phyloP scores from a whole-genome alignment of 352 stramenopile species.

The Globisporangium camurandrum region DNA sequence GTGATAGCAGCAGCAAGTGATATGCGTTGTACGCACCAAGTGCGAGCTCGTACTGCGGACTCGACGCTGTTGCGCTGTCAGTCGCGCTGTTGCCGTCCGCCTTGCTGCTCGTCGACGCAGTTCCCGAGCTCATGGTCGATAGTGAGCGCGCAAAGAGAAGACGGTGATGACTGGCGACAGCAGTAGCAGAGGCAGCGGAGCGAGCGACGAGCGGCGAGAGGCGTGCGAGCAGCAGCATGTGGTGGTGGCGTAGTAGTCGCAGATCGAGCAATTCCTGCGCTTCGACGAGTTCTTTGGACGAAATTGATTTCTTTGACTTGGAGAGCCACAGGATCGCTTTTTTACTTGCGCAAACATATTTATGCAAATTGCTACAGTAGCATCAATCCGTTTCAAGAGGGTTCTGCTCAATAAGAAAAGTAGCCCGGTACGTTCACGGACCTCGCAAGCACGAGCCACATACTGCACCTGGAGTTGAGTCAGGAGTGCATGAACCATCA shows the following conservation, averaged over 20 bases:
- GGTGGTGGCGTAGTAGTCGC: not conserved
- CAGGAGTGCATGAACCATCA: too few relatives aligned
- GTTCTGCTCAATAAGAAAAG: too few relatives aligned
- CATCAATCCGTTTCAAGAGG: too few relatives aligned
- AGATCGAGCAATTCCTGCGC: not conserved
- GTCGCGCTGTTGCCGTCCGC: conserved; percentile 12
- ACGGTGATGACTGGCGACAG: not conserved
- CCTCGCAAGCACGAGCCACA: too few relatives aligned
- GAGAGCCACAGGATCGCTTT: too few relatives aligned
- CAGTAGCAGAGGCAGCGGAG: not conserved
- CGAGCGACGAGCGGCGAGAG: conserved; percentile 14
- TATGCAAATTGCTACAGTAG: too few relatives aligned
- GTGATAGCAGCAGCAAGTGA: not conserved
- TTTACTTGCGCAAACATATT: too few relatives aligned
- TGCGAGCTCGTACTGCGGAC: conserved; percentile 34
- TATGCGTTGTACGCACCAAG: conserved; percentile 26
- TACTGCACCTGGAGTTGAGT: too few relatives aligned
- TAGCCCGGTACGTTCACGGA: too few relatives aligned
- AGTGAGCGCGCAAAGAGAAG: conserved; percentile 18
- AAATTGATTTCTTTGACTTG: too few relatives aligned
- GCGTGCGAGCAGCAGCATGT: conserved; percentile 49
- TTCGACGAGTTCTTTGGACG: too few relatives aligned
- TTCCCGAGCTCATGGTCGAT: conserved; percentile 26
- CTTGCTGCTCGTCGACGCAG: conserved; percentile 24
- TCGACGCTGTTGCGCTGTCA: conserved; percentile 17